phyloP scores from a whole-genome alignment of 164 flowering plant species.

The Vitis cinerea region DNA sequence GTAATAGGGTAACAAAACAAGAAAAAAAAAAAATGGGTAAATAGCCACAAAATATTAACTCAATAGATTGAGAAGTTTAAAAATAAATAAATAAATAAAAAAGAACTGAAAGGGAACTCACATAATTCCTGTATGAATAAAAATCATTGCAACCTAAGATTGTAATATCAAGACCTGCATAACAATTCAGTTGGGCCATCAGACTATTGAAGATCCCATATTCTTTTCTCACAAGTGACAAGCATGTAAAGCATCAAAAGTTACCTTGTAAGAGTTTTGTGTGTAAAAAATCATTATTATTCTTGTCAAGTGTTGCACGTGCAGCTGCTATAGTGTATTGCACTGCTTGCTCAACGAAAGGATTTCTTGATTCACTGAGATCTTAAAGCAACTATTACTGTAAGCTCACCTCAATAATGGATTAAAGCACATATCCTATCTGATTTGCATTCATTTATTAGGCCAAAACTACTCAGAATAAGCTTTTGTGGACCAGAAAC shows the following conservation, averaged over 20 bases:
- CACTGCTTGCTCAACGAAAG: conserved; percentile 91
- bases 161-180: conserved; percentile 97
- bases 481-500: not conserved
- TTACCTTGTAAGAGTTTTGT: conserved; percentile 81
- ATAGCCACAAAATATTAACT: no score
- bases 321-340: conserved; percentile 87
- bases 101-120: conserved; percentile 16
- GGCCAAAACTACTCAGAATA: not conserved
- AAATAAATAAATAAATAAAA: no score
- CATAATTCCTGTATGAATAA: conserved; percentile 93
- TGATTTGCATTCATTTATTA: not conserved
- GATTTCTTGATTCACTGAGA: conserved; percentile 77
- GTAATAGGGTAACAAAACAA: no score
- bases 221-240: not conserved
- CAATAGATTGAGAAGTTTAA: no score
- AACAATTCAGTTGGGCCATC: conserved; percentile 28
- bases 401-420: not conserved
- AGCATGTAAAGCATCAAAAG: conserved; percentile 13
- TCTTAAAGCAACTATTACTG: conserved; percentile 4
- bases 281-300: conserved; percentile 50
- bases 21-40: no score
- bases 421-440: not conserved
- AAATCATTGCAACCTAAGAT: conserved; percentile 91
- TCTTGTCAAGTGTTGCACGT: conserved; percentile 46
- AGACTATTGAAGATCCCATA: conserved; percentile 9